Evolutionary conservation across 345 rosid species (phyloP).

Genomic region (Populus deltoides): DNA sequence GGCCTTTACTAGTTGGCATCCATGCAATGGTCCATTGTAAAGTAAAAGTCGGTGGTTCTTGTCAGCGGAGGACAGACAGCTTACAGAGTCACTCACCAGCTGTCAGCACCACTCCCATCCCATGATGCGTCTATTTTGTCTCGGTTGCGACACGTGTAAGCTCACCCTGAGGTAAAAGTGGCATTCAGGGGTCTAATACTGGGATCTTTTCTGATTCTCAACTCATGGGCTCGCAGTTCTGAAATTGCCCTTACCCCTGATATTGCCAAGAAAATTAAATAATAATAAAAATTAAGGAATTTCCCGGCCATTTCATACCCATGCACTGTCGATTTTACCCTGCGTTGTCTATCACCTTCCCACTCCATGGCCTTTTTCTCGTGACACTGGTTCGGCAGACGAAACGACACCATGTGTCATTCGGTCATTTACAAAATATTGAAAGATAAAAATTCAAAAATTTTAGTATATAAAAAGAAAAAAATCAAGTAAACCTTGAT

Average conservation of each 20-base stretch:
- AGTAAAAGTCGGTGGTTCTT: slow-evolving; percentile 5
- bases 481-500: too few species aligned
- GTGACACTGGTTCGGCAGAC: too few species aligned
- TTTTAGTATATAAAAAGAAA: too few species aligned
- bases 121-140: background rate
- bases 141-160: slow-evolving; percentile 1
- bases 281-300: too few species aligned
- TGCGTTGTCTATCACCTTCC: too few species aligned
- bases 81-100: slow-evolving; percentile 2
- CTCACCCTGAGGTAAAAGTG: slow-evolving; percentile 11
- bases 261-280: too few species aligned
- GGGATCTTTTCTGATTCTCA: background rate
- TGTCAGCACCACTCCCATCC: background rate
- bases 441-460: too few species aligned
- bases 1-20: background rate
- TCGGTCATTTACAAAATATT: too few species aligned
- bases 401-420: too few species aligned
- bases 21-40: background rate
- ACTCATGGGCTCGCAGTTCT: background rate
- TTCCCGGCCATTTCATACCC: too few species aligned
- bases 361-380: too few species aligned
- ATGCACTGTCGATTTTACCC: too few species aligned
- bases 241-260: background rate
- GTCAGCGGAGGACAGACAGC: slow-evolving; percentile 3
- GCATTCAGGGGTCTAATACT: slow-evolving; percentile 27